Conservation (phyloP, 2,329 filamentous ascomycete genomes). For the Curvularia lunata region DNA sequence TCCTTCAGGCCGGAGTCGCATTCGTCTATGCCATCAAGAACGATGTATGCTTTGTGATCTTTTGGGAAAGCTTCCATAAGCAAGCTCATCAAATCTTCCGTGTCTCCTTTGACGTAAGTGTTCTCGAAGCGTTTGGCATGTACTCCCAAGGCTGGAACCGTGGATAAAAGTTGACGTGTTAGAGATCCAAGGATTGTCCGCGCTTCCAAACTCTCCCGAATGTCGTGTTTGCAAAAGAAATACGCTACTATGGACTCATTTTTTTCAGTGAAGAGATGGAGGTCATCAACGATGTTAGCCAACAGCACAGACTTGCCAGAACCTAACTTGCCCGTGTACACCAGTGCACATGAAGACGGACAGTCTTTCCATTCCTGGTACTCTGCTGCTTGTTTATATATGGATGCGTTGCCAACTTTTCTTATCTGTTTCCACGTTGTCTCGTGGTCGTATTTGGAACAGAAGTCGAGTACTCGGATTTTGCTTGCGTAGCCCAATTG, state of each 20-base stretch:
- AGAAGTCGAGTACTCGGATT: slow-evolving; percentile 47
- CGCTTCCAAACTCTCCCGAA: slow-evolving; percentile 31
- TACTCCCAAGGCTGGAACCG: slow-evolving; percentile 28
- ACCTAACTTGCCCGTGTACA: slow-evolving; percentile 52
- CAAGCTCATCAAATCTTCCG: slow-evolving; percentile 26
- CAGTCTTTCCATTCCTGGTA: slow-evolving; percentile 42
- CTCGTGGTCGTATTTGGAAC: slow-evolving; percentile 52
- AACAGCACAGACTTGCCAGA: slow-evolving; percentile 56
- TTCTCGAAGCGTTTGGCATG: slow-evolving; percentile 12
- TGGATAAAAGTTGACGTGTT: slow-evolving; percentile 47
- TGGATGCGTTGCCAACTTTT: slow-evolving; percentile 49
- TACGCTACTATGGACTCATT: slow-evolving; percentile 23
- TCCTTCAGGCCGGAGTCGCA: slow-evolving; percentile 28
- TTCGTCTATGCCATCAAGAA: slow-evolving; percentile 48
- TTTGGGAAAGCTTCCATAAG: slow-evolving; percentile 25
- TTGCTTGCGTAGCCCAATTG: slow-evolving; percentile 26
- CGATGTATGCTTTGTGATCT: slow-evolving; percentile 34
- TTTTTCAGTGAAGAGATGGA: slow-evolving; percentile 14
- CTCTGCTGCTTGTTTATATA: slow-evolving; percentile 25
- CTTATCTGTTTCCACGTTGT: slow-evolving; percentile 52
- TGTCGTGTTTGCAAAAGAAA: slow-evolving; percentile 39
- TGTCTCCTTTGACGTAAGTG: slow-evolving; percentile 8
- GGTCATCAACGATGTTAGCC: slow-evolving; percentile 52
- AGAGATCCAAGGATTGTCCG: slow-evolving; percentile 35
- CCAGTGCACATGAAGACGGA: slow-evolving; percentile 36